Evolutionary conservation across 345 rosid genomes (phyloP).

Genomic region (Salix exigua): DNA sequence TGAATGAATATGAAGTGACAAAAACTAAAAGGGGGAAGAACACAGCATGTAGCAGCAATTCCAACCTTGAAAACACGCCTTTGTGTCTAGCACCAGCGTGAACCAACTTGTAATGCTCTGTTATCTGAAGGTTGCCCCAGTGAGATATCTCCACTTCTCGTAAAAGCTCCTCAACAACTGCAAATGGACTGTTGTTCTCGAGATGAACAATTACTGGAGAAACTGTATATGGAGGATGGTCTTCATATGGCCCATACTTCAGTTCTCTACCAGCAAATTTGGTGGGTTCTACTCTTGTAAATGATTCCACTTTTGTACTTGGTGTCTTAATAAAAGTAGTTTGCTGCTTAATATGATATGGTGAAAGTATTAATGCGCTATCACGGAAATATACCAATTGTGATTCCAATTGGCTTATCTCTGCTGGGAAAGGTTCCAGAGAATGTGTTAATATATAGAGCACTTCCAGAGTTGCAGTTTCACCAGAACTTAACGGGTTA

Average conservation of each 20-base stretch:
- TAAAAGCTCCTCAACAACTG: conserved; percentile 95
- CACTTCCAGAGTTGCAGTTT: conserved; percentile 72
- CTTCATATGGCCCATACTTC: conserved; percentile 89
- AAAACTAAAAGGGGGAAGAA: not conserved
- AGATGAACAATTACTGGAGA: conserved; percentile 77
- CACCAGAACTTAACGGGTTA: conserved; percentile 57
- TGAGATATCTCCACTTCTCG: conserved; percentile 95
- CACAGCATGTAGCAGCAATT: conserved; percentile 8
- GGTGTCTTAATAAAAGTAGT: conserved; percentile 76
- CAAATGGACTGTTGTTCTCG: conserved; percentile 92
- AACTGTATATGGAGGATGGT: conserved; percentile 61
- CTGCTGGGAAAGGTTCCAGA: conserved; percentile 86
- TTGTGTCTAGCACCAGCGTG: conserved; percentile 96
- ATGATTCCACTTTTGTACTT: conserved; percentile 78
- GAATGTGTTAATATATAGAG: conserved; percentile 74
- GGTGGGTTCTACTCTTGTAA: conserved; percentile 78
- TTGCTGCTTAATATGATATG: conserved; percentile 75
- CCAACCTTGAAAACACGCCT: conserved; percentile 91
- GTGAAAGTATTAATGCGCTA: conserved; percentile 70
- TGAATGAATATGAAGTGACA: not conserved
- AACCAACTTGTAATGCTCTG: conserved; percentile 77
- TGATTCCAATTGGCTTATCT: conserved; percentile 88
- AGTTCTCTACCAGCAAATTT: conserved; percentile 67
- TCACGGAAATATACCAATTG: conserved; percentile 86
- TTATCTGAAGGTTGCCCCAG: conserved; percentile 94